phyloP scores from a whole-genome alignment of 768 basidiomycete genomes.

The Collybiopsis confluens region DNA sequence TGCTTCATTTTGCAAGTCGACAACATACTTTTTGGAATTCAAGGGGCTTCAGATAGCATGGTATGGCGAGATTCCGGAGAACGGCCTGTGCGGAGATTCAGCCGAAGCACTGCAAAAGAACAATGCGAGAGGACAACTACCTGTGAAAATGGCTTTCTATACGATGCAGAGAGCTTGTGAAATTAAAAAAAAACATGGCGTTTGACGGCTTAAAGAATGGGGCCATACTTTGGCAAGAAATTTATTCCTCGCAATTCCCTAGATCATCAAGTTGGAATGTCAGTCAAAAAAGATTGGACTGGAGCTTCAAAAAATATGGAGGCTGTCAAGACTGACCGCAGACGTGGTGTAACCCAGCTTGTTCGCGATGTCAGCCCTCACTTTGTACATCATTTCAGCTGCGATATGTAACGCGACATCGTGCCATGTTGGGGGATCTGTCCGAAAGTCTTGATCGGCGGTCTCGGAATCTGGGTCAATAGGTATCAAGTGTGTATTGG shows the following conservation, averaged over 20 bases:
- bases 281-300: neutral
- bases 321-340: constrained; percentile 58
- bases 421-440: constrained; percentile 63
- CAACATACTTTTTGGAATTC: constrained; percentile 75
- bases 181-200: neutral
- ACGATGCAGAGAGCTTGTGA: constrained; percentile 77
- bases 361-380: constrained; percentile 60
- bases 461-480: constrained; percentile 29
- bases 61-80: constrained; percentile 77
- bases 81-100: constrained; percentile 54
- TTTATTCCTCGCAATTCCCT: constrained; percentile 93
- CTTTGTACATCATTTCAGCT: constrained; percentile 78
- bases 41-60: constrained; percentile 78
- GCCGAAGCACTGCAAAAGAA: neutral
- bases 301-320: neutral
- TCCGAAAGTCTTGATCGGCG: constrained; percentile 18
- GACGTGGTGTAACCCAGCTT: constrained; percentile 91
- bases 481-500: constrained; percentile 60
- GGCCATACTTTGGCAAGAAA: constrained; percentile 82
- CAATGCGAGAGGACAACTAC: constrained; percentile 30
- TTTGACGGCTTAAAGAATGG: neutral
- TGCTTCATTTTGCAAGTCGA: no score
- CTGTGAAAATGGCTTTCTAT: constrained; percentile 87
- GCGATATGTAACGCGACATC: constrained; percentile 88
- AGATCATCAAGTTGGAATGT: neutral